These are phyloP conservation scores for Calonectria hawksworthii DNA, from an alignment of 2,329 filamentous ascomycete species.

Conservation along the genomic window DNA sequence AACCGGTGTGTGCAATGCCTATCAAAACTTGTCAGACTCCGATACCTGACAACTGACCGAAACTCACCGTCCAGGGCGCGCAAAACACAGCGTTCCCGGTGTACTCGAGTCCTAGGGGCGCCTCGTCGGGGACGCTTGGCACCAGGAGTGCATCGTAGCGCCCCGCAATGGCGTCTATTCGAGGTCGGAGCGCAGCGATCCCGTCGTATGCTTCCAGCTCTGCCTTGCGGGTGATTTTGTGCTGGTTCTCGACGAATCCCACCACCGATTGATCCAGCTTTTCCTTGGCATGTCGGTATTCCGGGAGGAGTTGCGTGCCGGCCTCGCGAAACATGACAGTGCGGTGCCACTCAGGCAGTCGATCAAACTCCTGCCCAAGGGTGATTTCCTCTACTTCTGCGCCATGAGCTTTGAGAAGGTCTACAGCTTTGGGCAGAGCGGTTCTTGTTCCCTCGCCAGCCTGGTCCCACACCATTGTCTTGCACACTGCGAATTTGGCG, in stretches of 20 bases:
- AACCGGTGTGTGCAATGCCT: slow-evolving; percentile 34
- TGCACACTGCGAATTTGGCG: slow-evolving; percentile 67
- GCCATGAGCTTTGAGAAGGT: slow-evolving; percentile 60
- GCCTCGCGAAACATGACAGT: slow-evolving; percentile 67
- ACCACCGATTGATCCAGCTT: slow-evolving; percentile 61
- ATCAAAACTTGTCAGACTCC: background rate
- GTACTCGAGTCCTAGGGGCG: slow-evolving; percentile 64
- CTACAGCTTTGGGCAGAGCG: slow-evolving; percentile 57
- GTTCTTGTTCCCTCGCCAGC: slow-evolving; percentile 59
- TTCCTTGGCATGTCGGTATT: slow-evolving; percentile 63
- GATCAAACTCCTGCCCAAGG: slow-evolving; percentile 63
- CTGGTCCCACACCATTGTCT: slow-evolving; percentile 65
- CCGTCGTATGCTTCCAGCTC: slow-evolving; percentile 67
- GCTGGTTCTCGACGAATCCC: slow-evolving; percentile 65
- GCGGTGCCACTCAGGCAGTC: slow-evolving; percentile 66
- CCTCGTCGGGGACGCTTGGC: slow-evolving; percentile 71
- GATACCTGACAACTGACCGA: slow-evolving; percentile 28
- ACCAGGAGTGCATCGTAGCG: slow-evolving; percentile 69
- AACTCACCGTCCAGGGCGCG: slow-evolving; percentile 64
- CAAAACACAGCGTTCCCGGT: slow-evolving; percentile 69
- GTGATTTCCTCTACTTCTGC: slow-evolving; percentile 69
- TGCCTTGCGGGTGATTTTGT: slow-evolving; percentile 57
- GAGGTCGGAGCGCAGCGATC: slow-evolving; percentile 65
- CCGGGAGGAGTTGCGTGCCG: slow-evolving; percentile 64
- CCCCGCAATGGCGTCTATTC: slow-evolving; percentile 64